Evolutionary conservation across 1,284 basidiomycete species (phyloP), one percentile per base, ranked within the genome.

Genomic region (Afroboletus lepidellus): DNA sequence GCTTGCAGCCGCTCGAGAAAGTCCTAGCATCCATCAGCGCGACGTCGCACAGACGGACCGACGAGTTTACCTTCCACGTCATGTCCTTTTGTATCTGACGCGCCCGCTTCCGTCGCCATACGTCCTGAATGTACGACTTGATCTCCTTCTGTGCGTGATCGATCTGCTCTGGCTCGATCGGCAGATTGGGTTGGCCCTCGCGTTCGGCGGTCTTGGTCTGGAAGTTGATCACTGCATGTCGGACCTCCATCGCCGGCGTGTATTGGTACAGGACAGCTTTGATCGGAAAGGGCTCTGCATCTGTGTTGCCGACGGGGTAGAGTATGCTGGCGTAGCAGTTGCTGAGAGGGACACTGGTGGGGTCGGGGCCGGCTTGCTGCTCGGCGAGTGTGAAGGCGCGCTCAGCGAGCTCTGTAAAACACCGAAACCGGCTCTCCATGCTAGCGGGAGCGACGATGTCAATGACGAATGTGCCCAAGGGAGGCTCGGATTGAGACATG

Each of bases 151-250:
- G 39, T 4, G 32, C 62, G 18, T 13, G 12, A n/a, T 62, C 62
- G 48, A 66, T 64, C 33, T 50, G 49, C 50, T 64, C 53, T 8
- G 62, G 50, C 12, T 51, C 50, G 41, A 62, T 60, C 42, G 52
- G 16, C 11, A 64, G 62, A 45, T 41, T 46, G 23, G 57, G 50
- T 3, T 54, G 57, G 3, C 54, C 60, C 20, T 62, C 51, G 29
- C 45, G 53, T 30, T 50, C 50, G 0, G 29, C 57, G 0, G 57
- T 66, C 45, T 46, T 60, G 20, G 57, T 46, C 20, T 55, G 44
- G 50, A 62, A 66, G 43, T 66, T 46, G 47, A 62, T 39, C n/a
- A 51, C 37, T 5, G 64, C 54, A 25, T 55, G 53, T 23, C 46
- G 47, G 18, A 43, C 25, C 5, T 52, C 53, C 56, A 50, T 41